Evolutionary conservation across 345 rosid genomes (phyloP).

Genomic region (Aethionema arabicum): DNA sequence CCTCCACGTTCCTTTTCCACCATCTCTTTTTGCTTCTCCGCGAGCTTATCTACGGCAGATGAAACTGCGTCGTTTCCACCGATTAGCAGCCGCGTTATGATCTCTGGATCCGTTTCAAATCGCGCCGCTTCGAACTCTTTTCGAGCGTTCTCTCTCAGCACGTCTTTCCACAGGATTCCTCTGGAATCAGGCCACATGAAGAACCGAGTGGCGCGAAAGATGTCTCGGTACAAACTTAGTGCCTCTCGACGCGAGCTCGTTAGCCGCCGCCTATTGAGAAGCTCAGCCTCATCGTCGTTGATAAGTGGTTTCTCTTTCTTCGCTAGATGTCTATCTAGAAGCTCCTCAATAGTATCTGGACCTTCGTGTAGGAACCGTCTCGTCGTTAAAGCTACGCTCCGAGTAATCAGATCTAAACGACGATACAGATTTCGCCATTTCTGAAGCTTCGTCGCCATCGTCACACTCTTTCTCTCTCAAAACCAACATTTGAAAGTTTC

Average conservation of each 20-base stretch:
- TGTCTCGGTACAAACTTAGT: conserved; percentile 75
- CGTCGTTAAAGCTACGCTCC: conserved; percentile 1
- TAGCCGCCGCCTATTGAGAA: conserved; percentile 52
- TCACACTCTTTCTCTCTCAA: background rate
- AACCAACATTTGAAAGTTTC: background rate
- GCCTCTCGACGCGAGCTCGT: conserved; percentile 76
- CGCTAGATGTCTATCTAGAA: conserved; percentile 68
- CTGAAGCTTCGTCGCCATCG: conserved; percentile 44
- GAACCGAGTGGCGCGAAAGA: conserved; percentile 77
- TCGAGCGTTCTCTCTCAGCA: conserved; percentile 74
- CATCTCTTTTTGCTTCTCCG: conserved; percentile 70
- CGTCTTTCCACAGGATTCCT: conserved; percentile 74
- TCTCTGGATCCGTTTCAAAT: conserved; percentile 79
- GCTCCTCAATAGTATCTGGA: conserved; percentile 82
- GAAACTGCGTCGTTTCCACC: conserved; percentile 83
- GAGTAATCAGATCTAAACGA: conserved; percentile 3
- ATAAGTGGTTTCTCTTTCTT: conserved; percentile 54
- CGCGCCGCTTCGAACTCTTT: conserved; percentile 86
- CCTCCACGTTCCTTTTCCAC: conserved; percentile 49
- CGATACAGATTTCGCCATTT: conserved; percentile 44
- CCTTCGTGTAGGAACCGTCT: conserved; percentile 58
- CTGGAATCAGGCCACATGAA: conserved; percentile 74
- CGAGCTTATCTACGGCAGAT: conserved; percentile 66
- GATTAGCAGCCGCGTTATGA: conserved; percentile 65
- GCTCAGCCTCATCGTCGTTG: conserved; percentile 63